phyloP scores from a whole-genome alignment of 2,329 filamentous ascomycete species.

The Arthroderma uncinatum region DNA sequence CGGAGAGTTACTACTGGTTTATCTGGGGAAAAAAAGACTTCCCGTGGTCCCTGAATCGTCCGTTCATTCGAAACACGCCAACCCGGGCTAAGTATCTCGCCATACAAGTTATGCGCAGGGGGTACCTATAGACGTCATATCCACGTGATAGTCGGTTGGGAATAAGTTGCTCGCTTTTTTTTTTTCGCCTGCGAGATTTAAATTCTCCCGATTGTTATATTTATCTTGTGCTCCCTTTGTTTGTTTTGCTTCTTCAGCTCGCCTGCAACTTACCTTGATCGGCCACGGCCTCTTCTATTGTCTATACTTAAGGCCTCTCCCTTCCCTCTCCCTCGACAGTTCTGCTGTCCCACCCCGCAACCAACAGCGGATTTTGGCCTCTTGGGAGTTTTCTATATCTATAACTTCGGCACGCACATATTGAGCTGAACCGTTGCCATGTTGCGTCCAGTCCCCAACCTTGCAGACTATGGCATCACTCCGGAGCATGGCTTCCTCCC shows the following conservation, averaged over 20 bases:
- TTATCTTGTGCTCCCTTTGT: neutral
- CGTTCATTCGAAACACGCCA: too few species aligned
- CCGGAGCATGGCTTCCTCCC: constrained; percentile 74
- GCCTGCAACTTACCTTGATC: neutral
- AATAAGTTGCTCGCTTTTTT: neutral
- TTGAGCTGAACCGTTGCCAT: constrained; percentile 19
- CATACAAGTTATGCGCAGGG: neutral
- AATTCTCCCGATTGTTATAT: neutral
- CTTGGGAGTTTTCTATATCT: too few species aligned
- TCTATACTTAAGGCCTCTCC: neutral
- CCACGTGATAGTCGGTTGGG: neutral
- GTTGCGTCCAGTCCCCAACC: constrained; percentile 38
- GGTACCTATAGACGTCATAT: neutral
- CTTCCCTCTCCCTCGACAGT: neutral
- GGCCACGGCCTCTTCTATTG: neutral
- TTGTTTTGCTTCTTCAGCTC: neutral
- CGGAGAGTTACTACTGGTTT: too few species aligned
- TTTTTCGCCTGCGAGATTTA: constrained; percentile 1
- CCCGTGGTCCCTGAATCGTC: too few species aligned
- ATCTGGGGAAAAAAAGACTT: neutral
- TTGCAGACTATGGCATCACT: constrained; percentile 62
- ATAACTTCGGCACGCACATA: too few species aligned
- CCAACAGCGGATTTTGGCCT: too few species aligned
- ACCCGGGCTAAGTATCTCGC: neutral
- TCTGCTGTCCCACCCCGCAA: neutral